Evolutionary conservation across 345 rosid genomes (phyloP), one percentile per base, ranked within the genome.

Genomic region (Erysimum cheiranthoides): DNA sequence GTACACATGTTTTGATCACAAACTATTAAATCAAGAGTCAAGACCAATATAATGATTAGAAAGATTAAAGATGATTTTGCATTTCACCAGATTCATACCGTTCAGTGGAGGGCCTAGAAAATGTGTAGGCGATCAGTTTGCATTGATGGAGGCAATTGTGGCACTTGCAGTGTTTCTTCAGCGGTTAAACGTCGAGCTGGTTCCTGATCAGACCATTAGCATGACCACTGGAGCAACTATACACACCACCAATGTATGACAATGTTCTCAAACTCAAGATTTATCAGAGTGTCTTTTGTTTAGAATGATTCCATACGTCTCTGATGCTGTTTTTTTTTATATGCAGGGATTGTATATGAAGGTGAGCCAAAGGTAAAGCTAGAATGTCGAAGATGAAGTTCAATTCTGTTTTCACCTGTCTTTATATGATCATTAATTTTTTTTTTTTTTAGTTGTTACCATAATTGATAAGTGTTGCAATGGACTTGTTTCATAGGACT

Each of bases 161-260:
- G 84, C 95, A 9, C 96, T 94, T 2, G 82, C 96, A 8, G 58
- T 94, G 60, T 90, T 84, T 76, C 83, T 94, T 43, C 93, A 92
- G 76, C 86, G 82, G 28, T 54, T 94, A 78, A 85, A 90, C 78
- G 90, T 92, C 11, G 90, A 89, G 82, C 81, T 94, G 50, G 92
- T 92, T 68, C 96, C 97, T 34, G 84, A 87, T 84, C 97, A 94
- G 85, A 86, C 83, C 56, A 92, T 94, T 38, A 80, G 82, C 80
- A 94, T 94, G 98, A 94, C 98, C 5, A 93, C 98, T 2, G 96
- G 97, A 74, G 98, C 96, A 27, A 93, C 98, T 18, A 91, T 93
- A 71, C 98, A 91, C 76, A 91, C 97, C 3, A 90, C 96, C 45
- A 85, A 90, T 36, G 96, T 93, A 64, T 6, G 75, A 40, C 16